phyloP scores from a whole-genome alignment of 2,329 filamentous ascomycete species.

The Trichocomaceae sp. region DNA sequence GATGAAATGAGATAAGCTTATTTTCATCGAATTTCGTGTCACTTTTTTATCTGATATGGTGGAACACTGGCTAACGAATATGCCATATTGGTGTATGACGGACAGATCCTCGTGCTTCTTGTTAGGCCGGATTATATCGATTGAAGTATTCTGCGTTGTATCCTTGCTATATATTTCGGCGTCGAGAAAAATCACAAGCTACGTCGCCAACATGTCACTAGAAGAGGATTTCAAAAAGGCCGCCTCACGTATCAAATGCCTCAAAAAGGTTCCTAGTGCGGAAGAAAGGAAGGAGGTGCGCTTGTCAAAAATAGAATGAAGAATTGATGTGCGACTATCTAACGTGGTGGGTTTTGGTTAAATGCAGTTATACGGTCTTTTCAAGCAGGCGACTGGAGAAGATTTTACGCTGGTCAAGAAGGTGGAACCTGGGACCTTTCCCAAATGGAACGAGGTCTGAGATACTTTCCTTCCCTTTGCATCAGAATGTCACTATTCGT shows the following conservation, averaged over 20 bases:
- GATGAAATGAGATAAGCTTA: background rate
- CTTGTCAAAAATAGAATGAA: too few species aligned
- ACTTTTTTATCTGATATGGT: background rate
- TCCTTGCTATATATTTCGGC: background rate
- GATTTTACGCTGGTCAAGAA: too few species aligned
- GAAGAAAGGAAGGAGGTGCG: too few species aligned
- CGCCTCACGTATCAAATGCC: too few species aligned
- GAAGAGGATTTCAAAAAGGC: background rate
- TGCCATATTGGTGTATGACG: background rate
- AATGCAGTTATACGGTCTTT: conserved; percentile 36
- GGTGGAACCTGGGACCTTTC: too few species aligned
- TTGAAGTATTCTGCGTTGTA: background rate
- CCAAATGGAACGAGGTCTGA: too few species aligned
- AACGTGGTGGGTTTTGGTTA: too few species aligned
- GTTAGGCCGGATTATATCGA: background rate
- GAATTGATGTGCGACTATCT: too few species aligned
- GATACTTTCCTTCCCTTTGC: too few species aligned
- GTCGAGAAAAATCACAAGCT: too few species aligned
- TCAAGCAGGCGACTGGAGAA: conserved; percentile 26
- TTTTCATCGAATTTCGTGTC: too few species aligned
- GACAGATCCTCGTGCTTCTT: background rate
- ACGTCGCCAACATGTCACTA: background rate
- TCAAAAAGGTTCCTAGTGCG: background rate
- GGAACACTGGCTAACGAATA: background rate
- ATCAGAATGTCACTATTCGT: too few species aligned